Evolutionary conservation across 257 asterid species (phyloP).

Genomic region (Solanum chiquidenum): DNA sequence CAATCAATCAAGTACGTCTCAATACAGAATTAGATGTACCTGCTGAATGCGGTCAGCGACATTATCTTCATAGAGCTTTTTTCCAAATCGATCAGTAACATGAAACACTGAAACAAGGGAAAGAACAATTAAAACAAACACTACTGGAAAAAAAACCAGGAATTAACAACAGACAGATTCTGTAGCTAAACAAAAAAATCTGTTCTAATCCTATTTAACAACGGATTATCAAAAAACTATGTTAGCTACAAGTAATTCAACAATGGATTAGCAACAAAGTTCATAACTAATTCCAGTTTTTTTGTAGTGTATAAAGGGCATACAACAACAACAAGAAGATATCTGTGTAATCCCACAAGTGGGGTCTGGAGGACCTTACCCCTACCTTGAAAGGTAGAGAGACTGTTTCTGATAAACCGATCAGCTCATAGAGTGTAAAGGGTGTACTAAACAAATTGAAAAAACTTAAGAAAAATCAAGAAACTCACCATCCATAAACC

Average conservation of each 20-base stretch:
- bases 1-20: background rate
- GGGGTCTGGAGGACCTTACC: background rate
- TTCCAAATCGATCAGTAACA: conserved; percentile 74
- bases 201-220: background rate
- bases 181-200: background rate
- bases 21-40: conserved; percentile 23
- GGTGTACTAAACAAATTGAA: background rate
- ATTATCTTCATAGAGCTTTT: conserved; percentile 47
- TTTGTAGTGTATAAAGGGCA: background rate
- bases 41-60: conserved; percentile 59
- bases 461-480: background rate
- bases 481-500: conserved; percentile 92
- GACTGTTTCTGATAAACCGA: no score
- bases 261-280: background rate
- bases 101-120: conserved; percentile 53
- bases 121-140: background rate
- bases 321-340: background rate
- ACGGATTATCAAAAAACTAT: background rate
- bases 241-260: background rate
- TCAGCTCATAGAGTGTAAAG: background rate
- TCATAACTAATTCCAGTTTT: background rate
- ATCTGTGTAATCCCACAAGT: background rate
- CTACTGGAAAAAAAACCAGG: background rate
- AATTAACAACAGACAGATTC: background rate
- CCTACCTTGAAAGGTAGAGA: background rate